Percentiles rank a stretch among this genome's conserved stretches.
Conservation (phyloP, 2,329 filamentous ascomycete species). For the Cordyceps fumosorosea region DNA sequence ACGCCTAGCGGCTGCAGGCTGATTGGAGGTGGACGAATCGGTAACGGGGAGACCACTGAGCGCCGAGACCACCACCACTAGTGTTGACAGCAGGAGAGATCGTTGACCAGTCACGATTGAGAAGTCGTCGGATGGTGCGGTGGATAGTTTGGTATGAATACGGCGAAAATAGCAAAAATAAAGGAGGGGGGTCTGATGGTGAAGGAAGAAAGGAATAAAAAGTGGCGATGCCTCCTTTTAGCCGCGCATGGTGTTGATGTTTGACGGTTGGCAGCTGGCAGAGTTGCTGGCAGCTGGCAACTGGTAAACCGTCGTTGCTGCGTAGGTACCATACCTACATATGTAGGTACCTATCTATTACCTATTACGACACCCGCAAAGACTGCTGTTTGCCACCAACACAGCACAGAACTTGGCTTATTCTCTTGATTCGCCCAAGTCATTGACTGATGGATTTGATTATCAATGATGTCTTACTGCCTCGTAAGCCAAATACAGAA, state of each 20-base stretch:
- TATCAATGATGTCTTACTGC: background rate
- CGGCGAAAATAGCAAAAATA: background rate
- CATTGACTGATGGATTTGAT: background rate
- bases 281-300: background rate
- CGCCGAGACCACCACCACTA: background rate
- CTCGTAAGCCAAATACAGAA: background rate
- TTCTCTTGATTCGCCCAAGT: background rate
- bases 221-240: background rate
- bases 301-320: background rate
- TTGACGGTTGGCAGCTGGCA: background rate
- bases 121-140: background rate
- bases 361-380: background rate
- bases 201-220: background rate
- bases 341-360: too few species aligned
- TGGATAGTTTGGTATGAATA: background rate
- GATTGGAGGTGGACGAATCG: conserved; percentile 11
- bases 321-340: too few species aligned
- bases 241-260: background rate
- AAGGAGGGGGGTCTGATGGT: background rate
- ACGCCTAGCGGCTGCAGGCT: conserved; percentile 9
- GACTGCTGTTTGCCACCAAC: background rate
- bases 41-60: background rate
- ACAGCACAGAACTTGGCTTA: background rate
- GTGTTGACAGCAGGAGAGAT: background rate
- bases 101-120: background rate